Evolutionary conservation across 2,329 filamentous ascomycete species (phyloP), one percentile per base, ranked within the genome.

Genomic region (Epichloe elymi): DNA sequence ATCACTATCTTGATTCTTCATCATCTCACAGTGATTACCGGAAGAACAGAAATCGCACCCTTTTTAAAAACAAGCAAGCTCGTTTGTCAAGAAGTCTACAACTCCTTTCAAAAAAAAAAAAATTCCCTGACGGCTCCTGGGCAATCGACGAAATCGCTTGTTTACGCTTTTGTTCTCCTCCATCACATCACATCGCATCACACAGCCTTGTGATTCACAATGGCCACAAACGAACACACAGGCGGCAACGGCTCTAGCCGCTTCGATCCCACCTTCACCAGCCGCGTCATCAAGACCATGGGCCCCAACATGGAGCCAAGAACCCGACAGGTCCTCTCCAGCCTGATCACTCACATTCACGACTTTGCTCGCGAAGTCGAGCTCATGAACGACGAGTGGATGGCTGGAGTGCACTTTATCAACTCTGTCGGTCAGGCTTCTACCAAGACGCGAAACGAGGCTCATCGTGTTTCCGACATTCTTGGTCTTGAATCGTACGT

Each of bases 211-310:
- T 30, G 4, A 11, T n/a, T 33, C 26, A 17, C 5, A n/a, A 30
- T n/a, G n/a, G 17, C 42, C 47, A 51, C 23, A 15, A 57, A 63
- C 52, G 61, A 60, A 48, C 58, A 59, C 38, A 62, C 60, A n/a
- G 12, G 14, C 5, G n/a, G 37, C 49, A 59, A 57, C 56, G 58
- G 55, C 48, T 43, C 60, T 38, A 49, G 55, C 64, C 58, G 69
- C 65, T 88, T 86, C 71, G 86, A 91, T 66, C 86, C 86, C 59
- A 78, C 76, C 69, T 89, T 90, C 72, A 91, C 86, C 49, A 69
- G 81, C 59, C 76, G 81, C 65, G 84, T 88, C 67, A 74, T 89
- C 63, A 77, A 86, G 56, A 75, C 81, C 59, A 88, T 88, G 73
- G 80, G 83, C 49, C 81, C 84, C 59, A 80, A 85, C 60, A 80